Evolutionary conservation across 768 basidiomycete species (phyloP), one percentile per base, ranked within the genome.

Genomic region (Flagelloscypha sp.): DNA sequence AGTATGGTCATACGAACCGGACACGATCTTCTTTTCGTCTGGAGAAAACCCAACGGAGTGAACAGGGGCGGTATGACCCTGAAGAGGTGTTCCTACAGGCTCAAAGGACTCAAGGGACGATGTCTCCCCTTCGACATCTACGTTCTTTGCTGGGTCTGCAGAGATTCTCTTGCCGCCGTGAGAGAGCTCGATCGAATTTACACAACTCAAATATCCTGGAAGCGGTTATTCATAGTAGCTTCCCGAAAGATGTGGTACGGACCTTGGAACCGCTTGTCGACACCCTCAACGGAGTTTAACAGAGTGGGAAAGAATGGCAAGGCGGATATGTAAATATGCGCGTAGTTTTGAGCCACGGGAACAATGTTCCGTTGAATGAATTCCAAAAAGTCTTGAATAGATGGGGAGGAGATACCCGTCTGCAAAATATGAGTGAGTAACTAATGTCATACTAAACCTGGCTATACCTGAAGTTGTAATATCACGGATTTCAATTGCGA

Each of bases 81-180:
- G 10, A 19, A 41, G 27, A 12, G 36, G 24, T n/a, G 12, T 7
- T 16, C 20, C 24, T 9, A 23, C 22, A 24, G 23, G 11, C 19
- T 17, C 29, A n/a, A 44, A 42, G 5, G 50, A 42, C 21, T 20
- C 15, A n/a, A 38, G n/a, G 33, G 56, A 46, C 55, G 58, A 58
- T 7, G 57, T 29, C n/a, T n/a, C n/a, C n/a, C n/a, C n/a, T n/a
- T n/a, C n/a, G n/a, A n/a, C n/a, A n/a, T n/a, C n/a, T n/a, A n/a
- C n/a, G n/a, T n/a, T n/a, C n/a, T n/a, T n/a, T n/a, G n/a, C n/a
- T n/a, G n/a, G n/a, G n/a, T n/a, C n/a, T n/a, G n/a, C n/a, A 6
- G 43, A 28, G 19, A 58, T 39, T 6, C 42, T 49, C 22, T 38
- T 40, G 35, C 55, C 54, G 8, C 31, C 24, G 6, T 52, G 55